These are phyloP conservation scores for Carex parvula DNA, from an alignment of 176 grass and related monocot species.

Conservation along the genomic window DNA sequence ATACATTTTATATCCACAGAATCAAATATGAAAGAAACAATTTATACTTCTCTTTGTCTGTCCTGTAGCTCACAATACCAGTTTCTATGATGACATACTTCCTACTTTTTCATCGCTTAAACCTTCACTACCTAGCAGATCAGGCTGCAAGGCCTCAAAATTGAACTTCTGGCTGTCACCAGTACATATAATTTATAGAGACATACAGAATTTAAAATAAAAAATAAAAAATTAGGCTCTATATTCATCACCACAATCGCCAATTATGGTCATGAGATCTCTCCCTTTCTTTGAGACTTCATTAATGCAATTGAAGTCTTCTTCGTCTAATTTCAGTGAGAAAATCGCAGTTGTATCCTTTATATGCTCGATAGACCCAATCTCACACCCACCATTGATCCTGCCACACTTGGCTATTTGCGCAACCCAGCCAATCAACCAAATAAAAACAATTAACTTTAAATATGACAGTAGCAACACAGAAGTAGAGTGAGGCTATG, in stretches of 20 bases:
- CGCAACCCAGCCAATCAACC: background rate
- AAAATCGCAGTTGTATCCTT: constrained; percentile 70
- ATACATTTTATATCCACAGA: background rate
- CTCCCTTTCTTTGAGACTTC: constrained; percentile 57
- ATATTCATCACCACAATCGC: constrained; percentile 92
- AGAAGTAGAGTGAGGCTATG: background rate
- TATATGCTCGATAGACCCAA: constrained; percentile 85
- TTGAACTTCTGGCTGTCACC: background rate
- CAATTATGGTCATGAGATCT: constrained; percentile 71
- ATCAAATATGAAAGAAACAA: background rate
- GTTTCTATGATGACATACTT: too few relatives aligned
- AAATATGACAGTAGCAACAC: background rate
- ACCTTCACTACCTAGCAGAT: background rate
- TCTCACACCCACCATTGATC: constrained; percentile 91
- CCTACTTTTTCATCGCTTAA: too few relatives aligned
- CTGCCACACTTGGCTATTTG: constrained; percentile 62
- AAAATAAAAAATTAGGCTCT: too few relatives aligned
- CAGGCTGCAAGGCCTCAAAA: background rate
- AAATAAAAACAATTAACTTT: background rate
- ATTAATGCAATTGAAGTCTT: constrained; percentile 63
- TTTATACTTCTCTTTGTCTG: background rate
- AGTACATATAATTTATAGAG: background rate
- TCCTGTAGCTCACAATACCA: background rate
- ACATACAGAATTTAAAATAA: background rate
- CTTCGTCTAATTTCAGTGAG: constrained; percentile 70